A percentile compares a stretch with the other conserved stretches of the same genome.
Evolutionary conservation across 257 asterid species (phyloP).

Genomic region (Linderniella brevidens): DNA sequence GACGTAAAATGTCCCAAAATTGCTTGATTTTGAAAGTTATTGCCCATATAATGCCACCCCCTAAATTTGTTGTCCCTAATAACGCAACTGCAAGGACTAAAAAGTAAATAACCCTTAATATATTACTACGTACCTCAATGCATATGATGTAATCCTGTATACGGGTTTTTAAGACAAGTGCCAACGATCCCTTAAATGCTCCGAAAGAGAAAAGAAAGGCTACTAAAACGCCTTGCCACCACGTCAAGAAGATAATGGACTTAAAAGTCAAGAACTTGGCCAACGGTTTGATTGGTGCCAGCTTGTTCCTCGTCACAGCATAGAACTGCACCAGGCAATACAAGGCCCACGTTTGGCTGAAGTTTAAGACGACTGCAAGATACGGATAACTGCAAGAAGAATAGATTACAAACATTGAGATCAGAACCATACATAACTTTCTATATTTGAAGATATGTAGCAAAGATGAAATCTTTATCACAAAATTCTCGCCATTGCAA

Average conservation of each 20-base stretch:
- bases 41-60: too few relatives aligned
- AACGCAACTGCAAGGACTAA: too few relatives aligned
- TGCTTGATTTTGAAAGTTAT: too few relatives aligned
- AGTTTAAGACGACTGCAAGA: slow-evolving; percentile 78
- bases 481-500: not conserved
- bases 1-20: too few relatives aligned
- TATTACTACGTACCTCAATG: slow-evolving; percentile 50
- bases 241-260: slow-evolving; percentile 85
- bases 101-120: too few relatives aligned
- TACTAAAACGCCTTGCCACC: slow-evolving; percentile 98
- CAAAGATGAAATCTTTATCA: too few relatives aligned
- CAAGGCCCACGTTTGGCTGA: slow-evolving; percentile 97
- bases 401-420: not conserved
- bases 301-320: slow-evolving; percentile 72
- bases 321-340: slow-evolving; percentile 95
- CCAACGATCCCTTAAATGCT: slow-evolving; percentile 73
- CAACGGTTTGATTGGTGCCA: slow-evolving; percentile 90
- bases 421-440: not conserved
- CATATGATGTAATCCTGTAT: slow-evolving; percentile 91
- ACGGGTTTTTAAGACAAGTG: slow-evolving; percentile 57
- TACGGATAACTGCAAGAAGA: slow-evolving; percentile 77
- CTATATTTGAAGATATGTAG: too few relatives aligned
- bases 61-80: too few relatives aligned
- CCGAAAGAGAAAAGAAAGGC: slow-evolving; percentile 90
- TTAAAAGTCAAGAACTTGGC: slow-evolving; percentile 92